Conservation (phyloP, 2,329 filamentous ascomycete genomes). For the Arthroderma sp. region DNA sequence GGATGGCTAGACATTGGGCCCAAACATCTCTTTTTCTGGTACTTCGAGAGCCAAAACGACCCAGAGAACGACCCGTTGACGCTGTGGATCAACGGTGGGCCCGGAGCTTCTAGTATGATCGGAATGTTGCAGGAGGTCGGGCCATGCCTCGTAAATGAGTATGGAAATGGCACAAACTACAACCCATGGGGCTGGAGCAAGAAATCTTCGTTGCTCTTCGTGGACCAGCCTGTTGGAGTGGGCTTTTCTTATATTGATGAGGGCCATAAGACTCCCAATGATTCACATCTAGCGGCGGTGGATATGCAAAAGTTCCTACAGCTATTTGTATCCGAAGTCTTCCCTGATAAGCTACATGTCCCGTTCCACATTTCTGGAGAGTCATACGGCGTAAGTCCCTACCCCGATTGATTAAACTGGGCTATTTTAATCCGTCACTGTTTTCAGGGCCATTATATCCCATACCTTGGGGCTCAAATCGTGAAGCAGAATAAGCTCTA, state of each 20-base stretch:
- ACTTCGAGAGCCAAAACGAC: conserved; percentile 31
- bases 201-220: conserved; percentile 17
- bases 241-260: conserved; percentile 30
- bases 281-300: conserved; percentile 33
- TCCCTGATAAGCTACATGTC: conserved; percentile 30
- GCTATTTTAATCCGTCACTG: not conserved
- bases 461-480: not conserved
- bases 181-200: conserved; percentile 22
- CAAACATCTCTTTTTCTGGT: conserved; percentile 39
- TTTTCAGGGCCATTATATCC: not conserved
- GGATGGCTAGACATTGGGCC: conserved; percentile 17
- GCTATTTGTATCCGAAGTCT: conserved; percentile 35
- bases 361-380: conserved; percentile 39
- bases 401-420: conserved; percentile 13
- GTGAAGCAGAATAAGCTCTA: not conserved
- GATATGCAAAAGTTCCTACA: conserved; percentile 40
- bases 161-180: not conserved
- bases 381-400: conserved; percentile 31
- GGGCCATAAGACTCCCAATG: conserved; percentile 22
- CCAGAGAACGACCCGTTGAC: conserved; percentile 28
- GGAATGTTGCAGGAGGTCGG: conserved; percentile 29
- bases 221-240: conserved; percentile 30
- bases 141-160: conserved; percentile 20
- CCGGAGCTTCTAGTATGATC: conserved; percentile 27
- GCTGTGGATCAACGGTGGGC: conserved; percentile 34